Evolutionary conservation across 768 basidiomycete genomes (phyloP).

Genomic region (Astraeus odoratus): DNA sequence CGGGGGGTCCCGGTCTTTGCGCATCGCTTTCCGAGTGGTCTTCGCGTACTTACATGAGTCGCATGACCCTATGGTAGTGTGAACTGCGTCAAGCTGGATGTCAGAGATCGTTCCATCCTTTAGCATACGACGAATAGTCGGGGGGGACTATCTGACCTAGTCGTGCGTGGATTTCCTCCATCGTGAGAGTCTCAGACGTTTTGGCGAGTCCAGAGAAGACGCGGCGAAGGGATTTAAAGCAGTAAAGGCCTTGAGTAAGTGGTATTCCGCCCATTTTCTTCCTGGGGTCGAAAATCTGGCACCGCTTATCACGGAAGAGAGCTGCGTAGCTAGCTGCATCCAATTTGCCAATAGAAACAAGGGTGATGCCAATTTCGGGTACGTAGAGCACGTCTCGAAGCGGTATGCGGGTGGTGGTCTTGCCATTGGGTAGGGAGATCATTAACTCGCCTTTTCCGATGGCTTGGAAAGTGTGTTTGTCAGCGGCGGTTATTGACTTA

Average conservation of each 20-base stretch:
- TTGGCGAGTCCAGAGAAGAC: neutral
- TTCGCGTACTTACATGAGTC: constrained; percentile 10
- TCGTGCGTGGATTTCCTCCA: constrained; percentile 1
- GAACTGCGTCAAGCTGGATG: neutral
- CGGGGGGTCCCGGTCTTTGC: neutral
- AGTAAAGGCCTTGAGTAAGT: neutral
- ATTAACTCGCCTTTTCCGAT: constrained; percentile 15
- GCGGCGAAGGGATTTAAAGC: neutral
- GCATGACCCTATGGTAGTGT: constrained; percentile 6
- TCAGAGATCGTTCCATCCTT: constrained; percentile 3
- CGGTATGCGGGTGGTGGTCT: neutral
- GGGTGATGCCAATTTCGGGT: constrained; percentile 12
- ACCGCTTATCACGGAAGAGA: constrained; percentile 1
- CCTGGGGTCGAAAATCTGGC: constrained; percentile 3
- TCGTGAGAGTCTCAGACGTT: neutral
- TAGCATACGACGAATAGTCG: constrained; percentile 3
- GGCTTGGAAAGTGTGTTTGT: constrained; percentile 1
- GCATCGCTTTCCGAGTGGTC: constrained; percentile 2
- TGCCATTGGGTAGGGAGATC: constrained; percentile 17
- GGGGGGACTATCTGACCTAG: constrained; percentile 3
- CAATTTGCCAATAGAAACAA: constrained; percentile 14
- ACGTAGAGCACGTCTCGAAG: constrained; percentile 9
- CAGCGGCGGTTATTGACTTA: constrained; percentile 16
- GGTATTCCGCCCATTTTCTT: neutral
- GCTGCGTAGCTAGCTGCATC: constrained; percentile 1